These are phyloP conservation scores for Apiospora malaysiana DNA, from an alignment of 2,329 filamentous ascomycete genomes.

Conservation along the genomic window DNA sequence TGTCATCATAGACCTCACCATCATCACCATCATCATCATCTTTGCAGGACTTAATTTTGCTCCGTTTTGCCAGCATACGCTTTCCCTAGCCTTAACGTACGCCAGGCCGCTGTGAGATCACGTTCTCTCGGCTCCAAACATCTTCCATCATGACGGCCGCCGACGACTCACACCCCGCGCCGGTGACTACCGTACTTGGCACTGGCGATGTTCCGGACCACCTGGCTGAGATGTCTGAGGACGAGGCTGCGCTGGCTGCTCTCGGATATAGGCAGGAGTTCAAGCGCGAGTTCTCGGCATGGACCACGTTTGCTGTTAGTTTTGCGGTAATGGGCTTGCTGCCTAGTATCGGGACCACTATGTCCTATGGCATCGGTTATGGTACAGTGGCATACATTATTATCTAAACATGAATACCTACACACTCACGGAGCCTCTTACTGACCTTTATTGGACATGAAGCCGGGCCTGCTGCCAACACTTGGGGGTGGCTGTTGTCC, in stretches of 20 bases:
- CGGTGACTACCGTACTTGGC: constrained; percentile 37
- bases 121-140: too few relatives aligned
- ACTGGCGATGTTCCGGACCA: constrained; percentile 36
- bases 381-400: constrained; percentile 29
- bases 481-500: constrained; percentile 77
- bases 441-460: constrained; percentile 12
- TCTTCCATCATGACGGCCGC: constrained; percentile 14
- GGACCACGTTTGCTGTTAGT: constrained; percentile 76
- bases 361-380: constrained; percentile 70
- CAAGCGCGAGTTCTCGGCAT: constrained; percentile 72
- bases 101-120: background rate
- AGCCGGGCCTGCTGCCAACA: constrained; percentile 60
- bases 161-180: constrained; percentile 23
- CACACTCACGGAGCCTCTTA: background rate
- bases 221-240: constrained; percentile 43
- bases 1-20: background rate
- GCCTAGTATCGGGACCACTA: constrained; percentile 73
- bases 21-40: too few relatives aligned
- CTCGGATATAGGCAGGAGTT: constrained; percentile 55
- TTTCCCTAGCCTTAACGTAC: background rate
- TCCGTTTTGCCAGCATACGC: background rate
- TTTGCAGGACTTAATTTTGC: background rate
- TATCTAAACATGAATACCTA: background rate
- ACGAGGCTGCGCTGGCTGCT: constrained; percentile 66
- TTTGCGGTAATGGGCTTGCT: constrained; percentile 76